These are phyloP conservation scores for Claviceps citrina DNA, from an alignment of 2,329 filamentous ascomycete genomes.

Conservation along the genomic window DNA sequence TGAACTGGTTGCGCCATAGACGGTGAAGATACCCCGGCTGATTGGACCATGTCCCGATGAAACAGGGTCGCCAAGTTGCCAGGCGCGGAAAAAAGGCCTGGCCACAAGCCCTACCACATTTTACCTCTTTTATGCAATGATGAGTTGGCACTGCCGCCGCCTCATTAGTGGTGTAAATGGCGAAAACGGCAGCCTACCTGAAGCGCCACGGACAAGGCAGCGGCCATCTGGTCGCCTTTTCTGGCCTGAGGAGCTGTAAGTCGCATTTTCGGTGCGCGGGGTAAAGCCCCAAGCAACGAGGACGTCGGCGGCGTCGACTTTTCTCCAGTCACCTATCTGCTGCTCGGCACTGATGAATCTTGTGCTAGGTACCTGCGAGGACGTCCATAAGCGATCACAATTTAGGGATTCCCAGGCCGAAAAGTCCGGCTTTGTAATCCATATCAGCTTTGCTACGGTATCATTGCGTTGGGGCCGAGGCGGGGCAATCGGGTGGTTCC, in stretches of 20 bases:
- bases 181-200: conserved; percentile 5
- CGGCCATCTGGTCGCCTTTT: conserved; percentile 6
- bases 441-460: no score
- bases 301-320: conserved; percentile 5
- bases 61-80: conserved; percentile 6
- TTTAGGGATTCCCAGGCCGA: no score
- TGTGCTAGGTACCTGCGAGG: neutral
- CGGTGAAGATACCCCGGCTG: conserved; percentile 13
- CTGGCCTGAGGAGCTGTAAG: conserved; percentile 5
- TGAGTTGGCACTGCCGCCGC: conserved; percentile 54
- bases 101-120: conserved; percentile 15
- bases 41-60: conserved; percentile 8
- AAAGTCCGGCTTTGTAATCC: no score
- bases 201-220: conserved; percentile 1
- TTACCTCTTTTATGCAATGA: conserved; percentile 53
- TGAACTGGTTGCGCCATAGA: conserved; percentile 5
- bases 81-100: conserved; percentile 5
- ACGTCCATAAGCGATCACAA: neutral
- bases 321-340: neutral
- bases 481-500: neutral
- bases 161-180: conserved; percentile 10
- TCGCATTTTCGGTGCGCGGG: conserved; percentile 3
- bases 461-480: no score
- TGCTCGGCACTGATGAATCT: neutral
- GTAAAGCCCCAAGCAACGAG: neutral